Conservation (phyloP, 139 green algal genomes). For the Chlorella sorokiniana region DNA sequence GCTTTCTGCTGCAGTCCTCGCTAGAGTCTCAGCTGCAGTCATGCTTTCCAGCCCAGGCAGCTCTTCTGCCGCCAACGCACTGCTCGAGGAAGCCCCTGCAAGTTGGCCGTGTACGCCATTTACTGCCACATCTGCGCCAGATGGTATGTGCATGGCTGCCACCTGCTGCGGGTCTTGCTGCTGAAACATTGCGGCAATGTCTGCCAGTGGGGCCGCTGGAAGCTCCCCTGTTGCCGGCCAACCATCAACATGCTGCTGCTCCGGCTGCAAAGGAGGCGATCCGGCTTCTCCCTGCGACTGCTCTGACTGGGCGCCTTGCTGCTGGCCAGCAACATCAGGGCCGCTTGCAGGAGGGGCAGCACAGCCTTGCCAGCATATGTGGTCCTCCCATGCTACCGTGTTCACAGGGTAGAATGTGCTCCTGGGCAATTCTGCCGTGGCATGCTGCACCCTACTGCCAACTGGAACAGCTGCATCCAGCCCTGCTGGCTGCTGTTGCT, state of each 20-base stretch:
- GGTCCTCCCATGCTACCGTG: constrained; percentile 13
- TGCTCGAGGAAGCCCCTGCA: neutral
- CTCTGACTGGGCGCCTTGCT: neutral
- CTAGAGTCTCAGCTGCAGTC: neutral
- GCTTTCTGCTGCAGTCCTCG: constrained; percentile 6
- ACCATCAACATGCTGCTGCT: neutral
- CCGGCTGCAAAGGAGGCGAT: neutral
- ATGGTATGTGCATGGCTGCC: neutral
- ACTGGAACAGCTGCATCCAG: neutral
- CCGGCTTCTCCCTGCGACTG: neutral
- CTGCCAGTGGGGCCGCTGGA: neutral
- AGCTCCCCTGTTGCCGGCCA: neutral
- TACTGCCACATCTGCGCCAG: neutral
- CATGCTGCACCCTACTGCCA: neutral
- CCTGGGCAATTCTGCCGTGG: neutral
- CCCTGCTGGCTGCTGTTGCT: neutral
- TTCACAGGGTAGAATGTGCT: neutral
- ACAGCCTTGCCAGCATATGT: neutral
- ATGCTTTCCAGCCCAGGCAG: constrained; percentile 1
- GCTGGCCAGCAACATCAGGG: neutral
- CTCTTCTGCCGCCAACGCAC: neutral
- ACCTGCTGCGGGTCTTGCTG: constrained; percentile 1
- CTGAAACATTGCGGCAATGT: constrained; percentile 19
- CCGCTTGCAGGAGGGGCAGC: no score
- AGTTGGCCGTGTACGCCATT: neutral